Percentiles rank a stretch among this genome's conserved stretches.
phyloP scores from a whole-genome alignment of 148 eudicot genomes.

The Vaccinium corymbosum region DNA sequence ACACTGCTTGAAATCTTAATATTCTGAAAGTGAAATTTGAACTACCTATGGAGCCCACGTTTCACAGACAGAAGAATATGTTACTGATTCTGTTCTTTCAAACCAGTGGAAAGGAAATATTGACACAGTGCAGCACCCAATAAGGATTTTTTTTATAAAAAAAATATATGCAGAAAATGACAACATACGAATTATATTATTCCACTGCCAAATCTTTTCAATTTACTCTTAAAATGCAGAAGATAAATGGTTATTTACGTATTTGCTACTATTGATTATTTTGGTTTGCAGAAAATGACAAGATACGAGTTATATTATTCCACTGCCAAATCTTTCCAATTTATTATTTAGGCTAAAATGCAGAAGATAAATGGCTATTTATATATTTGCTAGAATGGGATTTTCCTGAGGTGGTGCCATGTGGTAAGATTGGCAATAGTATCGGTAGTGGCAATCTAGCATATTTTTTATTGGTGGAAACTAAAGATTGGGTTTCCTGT shows the following conservation, averaged over 20 bases:
- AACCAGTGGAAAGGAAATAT: background rate
- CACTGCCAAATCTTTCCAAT: too few relatives aligned
- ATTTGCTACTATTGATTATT: background rate
- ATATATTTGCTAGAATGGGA: background rate
- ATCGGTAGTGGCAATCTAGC: background rate
- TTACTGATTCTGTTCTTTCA: background rate
- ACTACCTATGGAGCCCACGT: background rate
- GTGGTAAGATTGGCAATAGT: background rate
- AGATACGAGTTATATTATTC: too few relatives aligned
- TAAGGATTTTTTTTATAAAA: too few relatives aligned
- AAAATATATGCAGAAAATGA: too few relatives aligned
- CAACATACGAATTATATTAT: too few relatives aligned
- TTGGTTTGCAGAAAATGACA: background rate
- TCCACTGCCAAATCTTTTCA: too few relatives aligned
- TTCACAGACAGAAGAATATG: background rate
- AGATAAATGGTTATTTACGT: too few relatives aligned
- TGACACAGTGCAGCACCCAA: background rate
- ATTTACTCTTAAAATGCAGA: too few relatives aligned
- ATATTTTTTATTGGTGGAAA: background rate
- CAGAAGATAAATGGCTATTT: too few relatives aligned
- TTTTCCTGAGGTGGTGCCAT: background rate
- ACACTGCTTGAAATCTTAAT: too few relatives aligned
- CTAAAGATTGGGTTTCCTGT: background rate
- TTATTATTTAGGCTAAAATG: too few relatives aligned
- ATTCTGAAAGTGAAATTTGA: background rate